Evolutionary conservation across 345 rosid genomes (phyloP), one percentile per base, ranked within the genome.

Genomic region (Acer negundo): DNA sequence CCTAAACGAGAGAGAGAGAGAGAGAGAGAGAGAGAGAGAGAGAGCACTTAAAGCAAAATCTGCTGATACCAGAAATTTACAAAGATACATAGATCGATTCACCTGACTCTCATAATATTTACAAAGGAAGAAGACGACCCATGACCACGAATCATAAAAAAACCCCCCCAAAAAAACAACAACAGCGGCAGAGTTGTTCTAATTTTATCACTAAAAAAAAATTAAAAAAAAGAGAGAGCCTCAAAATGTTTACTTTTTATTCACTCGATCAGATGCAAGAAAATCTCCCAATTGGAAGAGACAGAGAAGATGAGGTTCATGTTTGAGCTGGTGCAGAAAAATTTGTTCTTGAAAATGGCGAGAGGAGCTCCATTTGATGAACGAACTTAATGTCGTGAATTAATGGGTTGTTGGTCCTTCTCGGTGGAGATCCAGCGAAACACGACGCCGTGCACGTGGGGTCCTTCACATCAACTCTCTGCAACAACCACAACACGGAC

Each of bases 351-450:
- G 93, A 44, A 70, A 92, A 85, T 62, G 87, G 90, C 3, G 94
- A 89, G 46, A 88, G 86, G 75, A 86, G 89, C 79, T 92, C 93
- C 85, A 86, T 88, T 59, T 90, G 91, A 72, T 87, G 92, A 63
- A 87, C 74, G 81, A 94, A 94, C 1, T 87, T 88, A 4, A 86
- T 85, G 67, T 94, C 94, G 38, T 90, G 90, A 51, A 92, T 81
- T 70, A 94, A 80, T 31, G 98, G 97, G 77, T 94, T 94, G 1
- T 81, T 82, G 0, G 90, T 90, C 84, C 97, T 85, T n/a, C 85
- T 77, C n/a, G 94, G 97, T 22, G 97, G 98, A 55, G 98, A 91
- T 19, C 94, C 97, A 26, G 86, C 76, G 77, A 86, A 84, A 70
- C 89, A 83, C 20, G 79, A 78, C 11, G 89, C 82, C 1, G 78